Percentiles rank a stretch among this genome's conserved stretches.
Conservation (phyloP, 352 stramenopile genomes). For the Globisporangium paddicum region DNA sequence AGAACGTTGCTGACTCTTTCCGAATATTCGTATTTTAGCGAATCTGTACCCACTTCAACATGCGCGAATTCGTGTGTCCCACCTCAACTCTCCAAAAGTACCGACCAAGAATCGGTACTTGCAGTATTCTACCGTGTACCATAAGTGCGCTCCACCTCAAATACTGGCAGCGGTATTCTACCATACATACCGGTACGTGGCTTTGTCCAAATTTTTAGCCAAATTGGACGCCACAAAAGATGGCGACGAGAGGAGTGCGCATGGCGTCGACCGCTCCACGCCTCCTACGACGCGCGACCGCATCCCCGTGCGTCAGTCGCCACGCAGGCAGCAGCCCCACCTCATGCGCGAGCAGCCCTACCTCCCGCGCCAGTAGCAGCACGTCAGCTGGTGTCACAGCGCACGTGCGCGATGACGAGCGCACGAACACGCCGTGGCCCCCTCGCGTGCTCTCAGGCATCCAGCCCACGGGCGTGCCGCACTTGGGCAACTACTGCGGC, state of each 20-base stretch:
- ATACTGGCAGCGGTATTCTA: too few relatives aligned
- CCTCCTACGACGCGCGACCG: neutral
- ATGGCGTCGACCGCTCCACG: neutral
- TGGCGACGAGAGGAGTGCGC: neutral
- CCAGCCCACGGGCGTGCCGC: slow-evolving; percentile 97
- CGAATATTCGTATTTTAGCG: neutral
- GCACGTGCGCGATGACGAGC: neutral
- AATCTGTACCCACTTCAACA: neutral
- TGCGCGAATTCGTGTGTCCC: neutral
- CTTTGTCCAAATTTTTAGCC: too few relatives aligned
- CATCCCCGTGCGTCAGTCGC: neutral
- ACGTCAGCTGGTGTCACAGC: slow-evolving; percentile 1
- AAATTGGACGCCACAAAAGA: neutral
- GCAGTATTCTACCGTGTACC: too few relatives aligned
- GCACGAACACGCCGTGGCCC: slow-evolving; percentile 5
- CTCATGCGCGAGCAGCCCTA: too few relatives aligned
- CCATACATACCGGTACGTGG: too few relatives aligned
- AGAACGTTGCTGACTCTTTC: slow-evolving; percentile 8
- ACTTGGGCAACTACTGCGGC: slow-evolving; percentile 99
- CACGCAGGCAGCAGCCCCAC: neutral
- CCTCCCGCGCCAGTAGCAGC: neutral
- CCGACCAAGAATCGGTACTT: too few relatives aligned
- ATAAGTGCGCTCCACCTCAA: too few relatives aligned
- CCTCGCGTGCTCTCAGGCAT: slow-evolving; percentile 94
- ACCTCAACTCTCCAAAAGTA: neutral